Conservation (phyloP, 164 flowering plant species). For the Amborella trichopoda region DNA sequence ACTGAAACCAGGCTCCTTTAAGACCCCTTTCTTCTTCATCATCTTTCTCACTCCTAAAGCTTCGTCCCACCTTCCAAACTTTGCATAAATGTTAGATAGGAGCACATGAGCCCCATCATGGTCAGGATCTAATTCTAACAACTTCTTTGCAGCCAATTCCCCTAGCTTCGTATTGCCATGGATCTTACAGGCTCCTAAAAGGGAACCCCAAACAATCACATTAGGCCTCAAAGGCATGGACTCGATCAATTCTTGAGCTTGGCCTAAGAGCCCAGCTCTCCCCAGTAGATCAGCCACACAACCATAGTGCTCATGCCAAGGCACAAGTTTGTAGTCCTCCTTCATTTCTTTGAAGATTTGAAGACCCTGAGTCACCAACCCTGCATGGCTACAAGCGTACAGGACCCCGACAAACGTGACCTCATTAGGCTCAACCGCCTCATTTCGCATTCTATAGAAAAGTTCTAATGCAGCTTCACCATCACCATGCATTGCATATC, state of each 20-base stretch:
- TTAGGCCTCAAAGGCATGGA: conserved; percentile 67
- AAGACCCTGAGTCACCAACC: conserved; percentile 52
- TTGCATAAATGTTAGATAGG: conserved; percentile 65
- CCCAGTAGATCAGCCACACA: conserved; percentile 82
- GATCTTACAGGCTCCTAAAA: conserved; percentile 55
- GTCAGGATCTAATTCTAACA: conserved; percentile 53
- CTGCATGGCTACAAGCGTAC: conserved; percentile 82
- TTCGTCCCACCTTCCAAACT: conserved; percentile 46
- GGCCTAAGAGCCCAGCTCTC: conserved; percentile 48
- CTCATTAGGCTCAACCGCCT: conserved; percentile 43
- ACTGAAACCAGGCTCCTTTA: conserved; percentile 55
- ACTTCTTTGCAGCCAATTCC: conserved; percentile 52
- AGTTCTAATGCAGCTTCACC: conserved; percentile 35
- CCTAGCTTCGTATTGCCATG: conserved; percentile 53
- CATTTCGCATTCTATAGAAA: conserved; percentile 47
- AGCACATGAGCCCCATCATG: conserved; percentile 75
- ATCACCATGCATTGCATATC: conserved; percentile 59
- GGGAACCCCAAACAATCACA: conserved; percentile 63
- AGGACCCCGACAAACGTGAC: conserved; percentile 64
- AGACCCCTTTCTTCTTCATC: conserved; percentile 48
- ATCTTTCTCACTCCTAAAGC: conserved; percentile 36
- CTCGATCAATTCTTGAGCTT: conserved; percentile 56
- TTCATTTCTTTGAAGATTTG: conserved; percentile 47
- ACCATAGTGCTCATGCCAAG: conserved; percentile 60
- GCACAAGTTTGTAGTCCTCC: conserved; percentile 35